These are phyloP conservation scores for Chamaecyparis obtusa DNA, from an alignment of 75 land plant genomes.

Conservation along the genomic window DNA sequence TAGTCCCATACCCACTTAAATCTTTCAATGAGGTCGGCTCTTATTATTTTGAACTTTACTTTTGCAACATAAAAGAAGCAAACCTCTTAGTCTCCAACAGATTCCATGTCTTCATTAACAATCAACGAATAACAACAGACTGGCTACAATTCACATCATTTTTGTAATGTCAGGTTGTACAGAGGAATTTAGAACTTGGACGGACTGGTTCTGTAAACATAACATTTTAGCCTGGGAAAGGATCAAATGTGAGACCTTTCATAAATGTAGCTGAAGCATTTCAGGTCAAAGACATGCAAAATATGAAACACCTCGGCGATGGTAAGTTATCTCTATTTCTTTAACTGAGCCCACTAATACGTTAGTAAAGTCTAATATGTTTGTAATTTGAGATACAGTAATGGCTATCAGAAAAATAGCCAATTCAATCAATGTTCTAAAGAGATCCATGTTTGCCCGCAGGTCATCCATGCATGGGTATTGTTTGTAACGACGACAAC, in stretches of 20 bases:
- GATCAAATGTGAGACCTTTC: not conserved
- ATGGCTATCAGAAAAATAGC: not conserved
- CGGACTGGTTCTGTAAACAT: too few species aligned
- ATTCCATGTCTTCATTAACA: too few species aligned
- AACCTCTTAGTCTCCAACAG: too few species aligned
- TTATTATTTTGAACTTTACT: not conserved
- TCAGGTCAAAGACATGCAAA: not conserved
- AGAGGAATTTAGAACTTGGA: too few species aligned
- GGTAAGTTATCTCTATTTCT: not conserved
- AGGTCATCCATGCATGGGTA: not conserved
- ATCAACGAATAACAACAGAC: too few species aligned
- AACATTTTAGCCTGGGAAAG: not conserved
- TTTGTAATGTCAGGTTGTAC: too few species aligned
- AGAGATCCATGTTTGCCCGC: not conserved
- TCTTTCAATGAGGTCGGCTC: not conserved
- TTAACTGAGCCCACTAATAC: not conserved
- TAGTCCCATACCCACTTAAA: fast-evolving
- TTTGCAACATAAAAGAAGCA: not conserved
- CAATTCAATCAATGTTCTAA: not conserved
- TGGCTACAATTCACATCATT: too few species aligned
- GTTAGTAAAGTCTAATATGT: not conserved
- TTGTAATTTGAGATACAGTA: not conserved
- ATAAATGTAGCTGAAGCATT: not conserved
- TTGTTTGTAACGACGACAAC: not conserved
- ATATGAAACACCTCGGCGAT: not conserved